These are phyloP conservation scores for Eimeria acervulina DNA, from an alignment of 169 alveolate genomes.

Conservation along the genomic window DNA sequence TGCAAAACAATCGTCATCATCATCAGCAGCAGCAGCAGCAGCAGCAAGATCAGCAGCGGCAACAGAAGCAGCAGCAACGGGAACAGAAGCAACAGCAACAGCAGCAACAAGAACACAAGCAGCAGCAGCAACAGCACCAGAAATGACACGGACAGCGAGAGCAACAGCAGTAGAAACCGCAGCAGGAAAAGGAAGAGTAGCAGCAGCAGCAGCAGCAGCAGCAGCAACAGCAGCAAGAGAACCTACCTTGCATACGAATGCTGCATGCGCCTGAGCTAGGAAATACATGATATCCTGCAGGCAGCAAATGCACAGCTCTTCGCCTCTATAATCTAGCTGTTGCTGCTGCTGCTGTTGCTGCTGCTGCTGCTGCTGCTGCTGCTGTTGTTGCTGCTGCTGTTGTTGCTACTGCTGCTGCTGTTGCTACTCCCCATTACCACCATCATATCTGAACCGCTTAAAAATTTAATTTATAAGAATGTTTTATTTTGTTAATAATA, in stretches of 20 bases:
- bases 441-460: no score
- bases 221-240: neutral
- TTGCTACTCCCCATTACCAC: no score
- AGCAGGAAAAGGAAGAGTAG: neutral
- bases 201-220: neutral
- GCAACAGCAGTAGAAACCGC: no score
- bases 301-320: neutral
- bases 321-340: neutral
- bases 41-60: slow-evolving; percentile 12
- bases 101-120: no score
- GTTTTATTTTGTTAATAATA: no score
- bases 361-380: neutral
- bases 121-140: no score
- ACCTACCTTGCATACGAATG: slow-evolving; percentile 71
- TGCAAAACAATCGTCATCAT: neutral
- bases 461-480: no score
- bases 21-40: neutral
- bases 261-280: neutral
- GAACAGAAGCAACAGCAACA: no score
- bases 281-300: slow-evolving; percentile 58
- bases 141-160: no score
- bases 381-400: neutral
- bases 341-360: neutral
- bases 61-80: no score
- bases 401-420: neutral